Evolutionary conservation across 108 stramenopile species (phyloP).

Genomic region (Pseudonitzschia multistriata): DNA sequence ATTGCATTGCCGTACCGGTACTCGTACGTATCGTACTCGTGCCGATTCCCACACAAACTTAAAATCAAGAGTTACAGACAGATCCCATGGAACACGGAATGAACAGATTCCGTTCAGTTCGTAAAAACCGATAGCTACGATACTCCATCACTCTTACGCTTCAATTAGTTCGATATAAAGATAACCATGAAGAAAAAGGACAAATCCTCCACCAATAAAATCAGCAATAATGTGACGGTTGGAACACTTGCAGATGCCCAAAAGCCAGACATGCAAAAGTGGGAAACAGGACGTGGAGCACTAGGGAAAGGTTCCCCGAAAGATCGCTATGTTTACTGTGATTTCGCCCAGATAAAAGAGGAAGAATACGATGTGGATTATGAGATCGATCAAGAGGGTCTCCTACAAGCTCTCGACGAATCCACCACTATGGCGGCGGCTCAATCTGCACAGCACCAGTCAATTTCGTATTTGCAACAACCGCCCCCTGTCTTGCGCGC

Average conservation of each 20-base stretch:
- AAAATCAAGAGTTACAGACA: too few relatives aligned
- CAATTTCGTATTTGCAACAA: slow-evolving; percentile 4
- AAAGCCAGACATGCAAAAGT: slow-evolving; percentile 2
- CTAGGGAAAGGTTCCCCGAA: not conserved
- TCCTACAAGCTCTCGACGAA: slow-evolving; percentile 28
- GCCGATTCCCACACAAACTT: too few relatives aligned
- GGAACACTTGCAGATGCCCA: slow-evolving; percentile 11
- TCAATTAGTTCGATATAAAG: not conserved
- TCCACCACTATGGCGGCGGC: slow-evolving; percentile 29
- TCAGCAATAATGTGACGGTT: slow-evolving; percentile 9
- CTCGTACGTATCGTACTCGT: too few relatives aligned
- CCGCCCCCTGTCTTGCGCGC: slow-evolving; percentile 20
- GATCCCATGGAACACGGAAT: too few relatives aligned
- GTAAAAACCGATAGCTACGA: too few relatives aligned
- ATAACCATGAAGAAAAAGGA: slow-evolving; percentile 2
- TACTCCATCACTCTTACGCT: too few relatives aligned
- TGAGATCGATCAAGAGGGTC: slow-evolving; percentile 32
- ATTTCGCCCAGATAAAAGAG: slow-evolving; percentile 36
- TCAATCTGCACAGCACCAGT: slow-evolving; percentile 23
- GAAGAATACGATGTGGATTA: slow-evolving; percentile 28
- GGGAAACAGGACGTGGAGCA: not conserved
- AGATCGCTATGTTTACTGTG: slow-evolving; percentile 27
- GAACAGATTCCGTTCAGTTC: too few relatives aligned
- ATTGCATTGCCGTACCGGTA: too few relatives aligned
- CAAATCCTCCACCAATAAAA: not conserved